Evolutionary conservation across 257 asterid genomes (phyloP).

Genomic region (Lantana camara): DNA sequence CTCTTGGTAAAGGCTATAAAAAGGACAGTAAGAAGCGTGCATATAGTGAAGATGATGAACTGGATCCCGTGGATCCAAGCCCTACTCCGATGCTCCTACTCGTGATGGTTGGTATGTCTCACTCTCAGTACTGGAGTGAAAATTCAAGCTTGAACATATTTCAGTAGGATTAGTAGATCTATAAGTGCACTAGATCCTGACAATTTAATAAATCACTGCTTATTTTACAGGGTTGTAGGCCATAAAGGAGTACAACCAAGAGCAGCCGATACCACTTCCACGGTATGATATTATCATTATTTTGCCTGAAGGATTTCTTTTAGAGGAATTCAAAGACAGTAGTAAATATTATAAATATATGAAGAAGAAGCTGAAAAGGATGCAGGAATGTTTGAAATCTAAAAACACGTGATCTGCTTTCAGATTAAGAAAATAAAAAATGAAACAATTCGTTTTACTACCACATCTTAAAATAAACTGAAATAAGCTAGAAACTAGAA

Average conservation of each 20-base stretch:
- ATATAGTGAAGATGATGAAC: slow-evolving; percentile 74
- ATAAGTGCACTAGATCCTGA: too few relatives aligned
- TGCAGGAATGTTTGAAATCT: too few relatives aligned
- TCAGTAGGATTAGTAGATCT: slow-evolving; percentile 10
- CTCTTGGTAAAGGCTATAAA: slow-evolving; percentile 69
- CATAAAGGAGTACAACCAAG: slow-evolving; percentile 98
- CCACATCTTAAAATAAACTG: too few relatives aligned
- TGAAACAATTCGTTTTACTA: neutral
- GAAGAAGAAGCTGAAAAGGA: neutral
- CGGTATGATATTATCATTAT: slow-evolving; percentile 49
- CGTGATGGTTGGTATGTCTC: slow-evolving; percentile 93
- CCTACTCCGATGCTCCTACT: slow-evolving; percentile 96
- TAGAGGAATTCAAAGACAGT: neutral
- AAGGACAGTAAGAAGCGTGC: slow-evolving; percentile 79
- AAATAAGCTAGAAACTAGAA: too few relatives aligned
- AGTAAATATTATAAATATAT: neutral
- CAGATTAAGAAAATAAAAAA: too few relatives aligned
- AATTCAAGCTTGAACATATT: slow-evolving; percentile 10
- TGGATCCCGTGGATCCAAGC: slow-evolving; percentile 99
- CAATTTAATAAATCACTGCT: slow-evolving; percentile 25
- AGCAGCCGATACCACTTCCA: slow-evolving; percentile 98
- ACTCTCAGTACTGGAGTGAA: neutral
- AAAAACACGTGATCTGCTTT: too few relatives aligned
- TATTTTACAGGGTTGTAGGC: slow-evolving; percentile 88
- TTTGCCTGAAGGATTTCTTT: slow-evolving; percentile 3